Base-by-base conservation (phyloP, 139 green algal species). In the Eudorina sp. region DNA sequence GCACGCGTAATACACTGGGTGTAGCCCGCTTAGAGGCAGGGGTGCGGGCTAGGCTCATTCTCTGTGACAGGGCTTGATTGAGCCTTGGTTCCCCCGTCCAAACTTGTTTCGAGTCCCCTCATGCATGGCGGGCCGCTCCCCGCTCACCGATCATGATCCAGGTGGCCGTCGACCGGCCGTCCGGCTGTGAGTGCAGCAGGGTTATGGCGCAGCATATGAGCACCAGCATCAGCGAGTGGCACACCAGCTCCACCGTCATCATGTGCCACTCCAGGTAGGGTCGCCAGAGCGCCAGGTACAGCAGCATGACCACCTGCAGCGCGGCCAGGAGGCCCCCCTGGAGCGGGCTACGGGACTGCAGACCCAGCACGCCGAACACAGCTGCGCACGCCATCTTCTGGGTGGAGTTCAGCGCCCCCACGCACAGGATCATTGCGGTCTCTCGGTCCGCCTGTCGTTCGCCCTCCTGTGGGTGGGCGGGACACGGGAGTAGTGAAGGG, bases 381-480 rank as follows among this genome's bases (percentile, higher is more conserved):
- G 23, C 78, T 4, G 78, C 78, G 53, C 38, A 75, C 18, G 29
- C 4, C 1, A 48, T 38, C 53, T 85, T 85, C 55, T 85, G 78
- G 6, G 38, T 85, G 16, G 74, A 66, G 40, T 85, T 73, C 23
- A 43, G 8, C 25, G 78, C 55, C 23, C 14, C 45, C 14, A 18
- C 78, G 34, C 8, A 74, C 6, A 85, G 31, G 45, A 53, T 85
- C 19, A 11, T 3, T 27, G n/a, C n/a, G 18, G 53, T 85, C 55
- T 85, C 78, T 18, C 55, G 78, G 25, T 38, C 45, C 7, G 0
- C 0, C 55, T 85, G 78, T 38, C 43, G 16, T 8, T 53, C 0
- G 14, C 51, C 76, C 51, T 83, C 76, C 76, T 83, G 76, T 11
- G n/a, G n/a, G n/a, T n/a, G n/a, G n/a, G n/a, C n/a, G n/a, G n/a